phyloP scores from a whole-genome alignment of 768 basidiomycete species.

The Phaeolepiota aurea region DNA sequence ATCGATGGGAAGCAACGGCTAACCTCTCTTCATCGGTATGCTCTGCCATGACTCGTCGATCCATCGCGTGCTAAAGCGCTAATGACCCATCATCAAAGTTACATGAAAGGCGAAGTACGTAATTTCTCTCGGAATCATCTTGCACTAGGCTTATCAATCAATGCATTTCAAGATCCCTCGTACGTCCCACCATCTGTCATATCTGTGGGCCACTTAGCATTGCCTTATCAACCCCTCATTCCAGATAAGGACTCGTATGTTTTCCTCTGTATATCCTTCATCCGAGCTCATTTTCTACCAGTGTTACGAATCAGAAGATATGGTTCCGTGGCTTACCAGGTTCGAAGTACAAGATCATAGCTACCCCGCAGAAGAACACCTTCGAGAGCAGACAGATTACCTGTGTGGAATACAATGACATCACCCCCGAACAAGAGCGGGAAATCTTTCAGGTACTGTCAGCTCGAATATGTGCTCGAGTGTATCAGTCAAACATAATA shows the following conservation, averaged over 20 bases:
- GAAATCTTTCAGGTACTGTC: conserved; percentile 52
- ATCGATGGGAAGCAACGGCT: conserved; percentile 72
- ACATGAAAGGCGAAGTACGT: conserved; percentile 48
- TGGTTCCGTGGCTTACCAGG: conserved; percentile 15
- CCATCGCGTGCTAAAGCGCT: too few species aligned
- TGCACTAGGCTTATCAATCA: conserved; percentile 3
- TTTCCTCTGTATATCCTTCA: background rate
- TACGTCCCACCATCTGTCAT: conserved; percentile 1
- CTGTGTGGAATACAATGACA: conserved; percentile 43
- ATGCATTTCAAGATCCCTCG: too few species aligned
- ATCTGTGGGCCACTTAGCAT: conserved; percentile 34
- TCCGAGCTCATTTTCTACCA: conserved; percentile 4
- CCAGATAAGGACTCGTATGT: conserved; percentile 20
- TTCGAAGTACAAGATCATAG: conserved; percentile 12
- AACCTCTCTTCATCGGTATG: conserved; percentile 54
- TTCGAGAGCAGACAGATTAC: conserved; percentile 39
- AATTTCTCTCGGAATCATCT: conserved; percentile 2
- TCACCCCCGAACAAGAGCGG: conserved; percentile 47
- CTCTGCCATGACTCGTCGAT: too few species aligned
- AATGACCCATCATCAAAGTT: too few species aligned
- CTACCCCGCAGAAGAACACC: conserved; percentile 15
- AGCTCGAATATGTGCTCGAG: background rate
- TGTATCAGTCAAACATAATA: conserved; percentile 1
- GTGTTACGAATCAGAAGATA: conserved; percentile 12
- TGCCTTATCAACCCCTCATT: conserved; percentile 8